Conservation (phyloP, 2,329 filamentous ascomycete species). For the Nemania sp. region DNA sequence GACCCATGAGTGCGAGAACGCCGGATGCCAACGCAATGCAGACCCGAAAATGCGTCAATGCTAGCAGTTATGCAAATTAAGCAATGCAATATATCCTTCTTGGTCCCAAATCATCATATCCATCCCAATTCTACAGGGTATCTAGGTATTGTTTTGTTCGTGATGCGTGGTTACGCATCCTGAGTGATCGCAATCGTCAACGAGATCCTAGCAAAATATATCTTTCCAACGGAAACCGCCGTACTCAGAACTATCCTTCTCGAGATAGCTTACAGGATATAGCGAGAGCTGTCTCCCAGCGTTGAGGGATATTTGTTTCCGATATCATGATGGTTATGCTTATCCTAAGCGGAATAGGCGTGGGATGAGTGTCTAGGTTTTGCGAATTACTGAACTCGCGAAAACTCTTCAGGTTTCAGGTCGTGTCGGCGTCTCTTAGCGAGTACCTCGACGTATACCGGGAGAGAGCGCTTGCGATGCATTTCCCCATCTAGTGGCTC, state of each 20-base stretch:
- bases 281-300: background rate
- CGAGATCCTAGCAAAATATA: background rate
- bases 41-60: background rate
- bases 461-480: slow-evolving; percentile 37
- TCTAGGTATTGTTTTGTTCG: background rate
- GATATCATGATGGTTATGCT: background rate
- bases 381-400: background rate
- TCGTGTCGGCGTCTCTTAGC: slow-evolving; percentile 34
- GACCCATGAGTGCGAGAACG: background rate
- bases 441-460: slow-evolving; percentile 35
- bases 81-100: background rate
- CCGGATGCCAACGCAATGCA: background rate
- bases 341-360: no score
- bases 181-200: background rate
- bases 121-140: background rate
- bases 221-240: background rate
- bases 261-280: background rate
- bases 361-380: background rate
- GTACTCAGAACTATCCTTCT: background rate
- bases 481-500: slow-evolving; percentile 32
- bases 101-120: background rate
- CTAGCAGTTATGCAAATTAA: background rate
- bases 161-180: background rate
- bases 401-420: background rate
- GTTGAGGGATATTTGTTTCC: background rate